These are phyloP conservation scores for Orbilia ellipsospora DNA, from an alignment of 2,329 filamentous ascomycete species.

Conservation along the genomic window DNA sequence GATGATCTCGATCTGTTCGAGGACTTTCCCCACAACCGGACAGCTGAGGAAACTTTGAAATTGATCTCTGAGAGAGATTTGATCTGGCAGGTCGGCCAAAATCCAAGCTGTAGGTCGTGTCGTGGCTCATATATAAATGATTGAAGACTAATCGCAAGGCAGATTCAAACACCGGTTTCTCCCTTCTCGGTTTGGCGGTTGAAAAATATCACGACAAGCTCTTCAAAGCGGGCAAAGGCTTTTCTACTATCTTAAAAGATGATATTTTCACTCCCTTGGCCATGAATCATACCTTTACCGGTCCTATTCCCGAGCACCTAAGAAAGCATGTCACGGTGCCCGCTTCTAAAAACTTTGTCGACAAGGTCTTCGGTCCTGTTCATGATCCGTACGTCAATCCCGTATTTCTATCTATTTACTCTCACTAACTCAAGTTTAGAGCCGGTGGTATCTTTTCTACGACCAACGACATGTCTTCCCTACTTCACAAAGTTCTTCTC, in stretches of 20 bases:
- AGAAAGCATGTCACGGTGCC: constrained; percentile 37
- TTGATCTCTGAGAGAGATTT: constrained; percentile 17
- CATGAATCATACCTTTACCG: constrained; percentile 42
- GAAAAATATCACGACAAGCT: constrained; percentile 40
- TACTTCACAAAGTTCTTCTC: constrained; percentile 39
- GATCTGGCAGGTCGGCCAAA: constrained; percentile 42
- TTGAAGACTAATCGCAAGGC: neutral
- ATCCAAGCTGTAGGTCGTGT: constrained; percentile 32
- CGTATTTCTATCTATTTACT: neutral
- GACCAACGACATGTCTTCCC: constrained; percentile 36
- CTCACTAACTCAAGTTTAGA: constrained; percentile 8
- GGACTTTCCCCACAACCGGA: constrained; percentile 31
- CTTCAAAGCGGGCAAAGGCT: constrained; percentile 14
- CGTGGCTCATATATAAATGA: too few species aligned
- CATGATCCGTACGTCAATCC: constrained; percentile 35
- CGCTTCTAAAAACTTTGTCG: constrained; percentile 28
- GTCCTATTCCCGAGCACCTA: constrained; percentile 25
- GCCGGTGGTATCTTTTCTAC: constrained; percentile 52
- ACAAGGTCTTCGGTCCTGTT: constrained; percentile 19
- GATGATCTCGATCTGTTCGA: constrained; percentile 17
- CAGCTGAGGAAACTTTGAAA: constrained; percentile 2
- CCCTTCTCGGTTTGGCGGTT: constrained; percentile 36
- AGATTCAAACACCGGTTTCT: constrained; percentile 53
- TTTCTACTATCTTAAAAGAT: constrained; percentile 20
- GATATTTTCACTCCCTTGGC: constrained; percentile 38